Base-by-base conservation (phyloP, 192 early-diverging fungal genomes). In the Thamnidium elegans region DNA sequence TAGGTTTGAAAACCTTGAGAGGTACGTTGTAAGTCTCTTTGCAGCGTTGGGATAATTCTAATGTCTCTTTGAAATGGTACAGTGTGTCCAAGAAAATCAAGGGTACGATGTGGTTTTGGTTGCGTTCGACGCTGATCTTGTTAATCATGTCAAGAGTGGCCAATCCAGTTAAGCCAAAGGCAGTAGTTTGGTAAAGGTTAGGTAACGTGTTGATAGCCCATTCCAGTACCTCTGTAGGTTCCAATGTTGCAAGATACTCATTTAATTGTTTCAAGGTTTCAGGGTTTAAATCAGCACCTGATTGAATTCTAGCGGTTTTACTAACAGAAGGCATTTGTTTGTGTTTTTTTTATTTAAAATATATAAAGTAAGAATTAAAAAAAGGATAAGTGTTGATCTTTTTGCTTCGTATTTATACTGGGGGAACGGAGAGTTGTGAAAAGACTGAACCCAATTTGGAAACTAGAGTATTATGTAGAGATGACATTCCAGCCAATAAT, bases 41-140 rank as follows among this genome's bases (percentile, higher is more conserved):
- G 62, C 81, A 88, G 44, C 80, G 82, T 7, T 84, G 53, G 20
- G 91, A 87, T 45, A 98, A 77, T 11, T 90, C 87, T 20, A 95
- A 68, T 23, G 96, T 98, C 68, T 98, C 96, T 54, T 84, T 73
- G 79, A 98, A 98, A 77, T 98, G 92, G 73, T 98, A 91, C 48
- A 98, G 78, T 3, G 96, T 98, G 76, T 98, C 96, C 60, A 98
- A 76, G 62, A 98, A 98, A 68, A 98, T 91, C 21, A 96, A 77
- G 11, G 90, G 90, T 0, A 92, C 81, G n/a, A 78, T 78, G 65
- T 89, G 82, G 7, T 65, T 55, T 45, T 81, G 74, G 15, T 65
- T 23, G 23, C 62, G 66, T 52, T 87, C 80, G 32, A 80, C 66
- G 55, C 78, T 81, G 51, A 91, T 82, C 58, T 90, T 86, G 58